phyloP scores from a whole-genome alignment of 2,329 filamentous ascomycete species.

The Cadophora sp. region DNA sequence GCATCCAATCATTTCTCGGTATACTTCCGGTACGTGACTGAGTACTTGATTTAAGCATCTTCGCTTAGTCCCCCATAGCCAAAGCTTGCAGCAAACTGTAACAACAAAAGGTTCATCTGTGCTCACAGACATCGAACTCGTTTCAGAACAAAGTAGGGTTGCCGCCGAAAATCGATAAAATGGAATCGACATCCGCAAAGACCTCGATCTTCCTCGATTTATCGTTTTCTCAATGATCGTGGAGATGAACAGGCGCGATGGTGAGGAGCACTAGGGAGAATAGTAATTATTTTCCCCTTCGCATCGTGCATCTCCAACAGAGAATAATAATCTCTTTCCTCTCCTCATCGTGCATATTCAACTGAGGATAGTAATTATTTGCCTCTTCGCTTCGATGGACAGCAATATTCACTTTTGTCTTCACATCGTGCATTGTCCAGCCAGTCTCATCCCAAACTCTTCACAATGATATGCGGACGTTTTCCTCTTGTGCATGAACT shows the following conservation, averaged over 20 bases:
- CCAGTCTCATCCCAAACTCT: neutral
- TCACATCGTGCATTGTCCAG: neutral
- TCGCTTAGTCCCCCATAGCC: neutral
- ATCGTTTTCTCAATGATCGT: too few relatives aligned
- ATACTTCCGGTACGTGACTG: neutral
- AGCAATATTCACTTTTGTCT: too few relatives aligned
- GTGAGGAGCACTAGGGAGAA: neutral
- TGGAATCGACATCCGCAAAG: neutral
- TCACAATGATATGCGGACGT: neutral
- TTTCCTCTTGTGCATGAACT: neutral
- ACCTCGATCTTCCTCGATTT: neutral
- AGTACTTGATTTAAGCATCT: neutral
- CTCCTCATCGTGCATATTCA: neutral
- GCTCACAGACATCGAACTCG: neutral
- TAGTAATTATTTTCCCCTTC: too few relatives aligned
- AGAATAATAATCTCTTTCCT: too few relatives aligned
- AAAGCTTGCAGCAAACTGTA: neutral
- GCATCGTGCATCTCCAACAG: neutral
- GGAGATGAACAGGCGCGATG: neutral
- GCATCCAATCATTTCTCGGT: neutral
- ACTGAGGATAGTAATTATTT: too few relatives aligned
- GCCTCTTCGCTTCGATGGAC: too few relatives aligned
- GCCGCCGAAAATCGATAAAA: neutral
- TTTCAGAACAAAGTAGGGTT: slow-evolving; percentile 1
- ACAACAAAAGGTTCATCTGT: neutral